These are phyloP conservation scores for Penicillium sp. DNA, from an alignment of 2,329 filamentous ascomycete genomes.

Conservation along the genomic window DNA sequence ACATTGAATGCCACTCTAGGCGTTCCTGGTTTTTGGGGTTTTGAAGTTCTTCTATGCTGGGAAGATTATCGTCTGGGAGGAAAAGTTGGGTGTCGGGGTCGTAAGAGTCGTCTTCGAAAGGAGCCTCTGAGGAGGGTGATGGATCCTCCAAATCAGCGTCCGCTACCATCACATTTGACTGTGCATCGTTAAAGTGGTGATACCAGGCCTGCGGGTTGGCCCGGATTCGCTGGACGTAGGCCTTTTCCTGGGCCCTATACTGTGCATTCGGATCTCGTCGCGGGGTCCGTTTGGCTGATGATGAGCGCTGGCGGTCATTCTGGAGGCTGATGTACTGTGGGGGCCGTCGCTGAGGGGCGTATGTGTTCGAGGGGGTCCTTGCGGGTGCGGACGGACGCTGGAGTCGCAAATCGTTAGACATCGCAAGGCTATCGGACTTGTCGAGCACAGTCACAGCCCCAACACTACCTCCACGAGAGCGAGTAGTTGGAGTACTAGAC, in stretches of 20 bases:
- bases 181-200: slow-evolving; percentile 54
- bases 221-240: slow-evolving; percentile 86
- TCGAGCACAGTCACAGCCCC: slow-evolving; percentile 44
- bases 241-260: slow-evolving; percentile 82
- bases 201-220: slow-evolving; percentile 77
- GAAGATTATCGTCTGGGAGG: slow-evolving; percentile 82
- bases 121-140: slow-evolving; percentile 77
- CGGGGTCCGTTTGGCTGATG: slow-evolving; percentile 51
- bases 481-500: slow-evolving; percentile 33
- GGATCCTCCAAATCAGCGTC: slow-evolving; percentile 89
- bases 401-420: slow-evolving; percentile 44
- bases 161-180: slow-evolving; percentile 63
- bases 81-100: slow-evolving; percentile 92
- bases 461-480: slow-evolving; percentile 43
- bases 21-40: slow-evolving; percentile 84
- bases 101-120: slow-evolving; percentile 75
- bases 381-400: slow-evolving; percentile 65
- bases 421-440: slow-evolving; percentile 29
- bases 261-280: slow-evolving; percentile 65
- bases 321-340: slow-evolving; percentile 47
- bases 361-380: slow-evolving; percentile 73
- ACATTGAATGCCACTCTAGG: slow-evolving; percentile 96
- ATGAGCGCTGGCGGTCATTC: slow-evolving; percentile 52
- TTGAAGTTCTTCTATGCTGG: slow-evolving; percentile 82
- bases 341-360: slow-evolving; percentile 60